phyloP scores from a whole-genome alignment of 805 yeast genomes.

The Candida maris region DNA sequence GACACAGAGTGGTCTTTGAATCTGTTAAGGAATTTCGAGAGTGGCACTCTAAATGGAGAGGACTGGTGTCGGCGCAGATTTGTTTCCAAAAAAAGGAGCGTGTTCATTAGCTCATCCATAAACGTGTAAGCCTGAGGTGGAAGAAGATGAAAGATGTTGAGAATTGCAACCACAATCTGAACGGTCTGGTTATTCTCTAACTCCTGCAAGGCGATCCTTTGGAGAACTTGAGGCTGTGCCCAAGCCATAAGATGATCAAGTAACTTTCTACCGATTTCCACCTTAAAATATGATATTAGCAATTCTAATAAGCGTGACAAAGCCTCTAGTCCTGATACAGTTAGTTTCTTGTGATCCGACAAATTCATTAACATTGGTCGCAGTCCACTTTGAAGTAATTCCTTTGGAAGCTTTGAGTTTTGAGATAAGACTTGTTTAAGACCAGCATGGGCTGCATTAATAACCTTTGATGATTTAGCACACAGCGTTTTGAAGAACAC shows the following conservation, averaged over 20 bases:
- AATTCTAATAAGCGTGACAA: slow-evolving; percentile 81
- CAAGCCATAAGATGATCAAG: slow-evolving; percentile 93
- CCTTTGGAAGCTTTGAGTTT: slow-evolving; percentile 88
- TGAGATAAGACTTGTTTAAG: slow-evolving; percentile 78
- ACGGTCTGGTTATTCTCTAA: slow-evolving; percentile 78
- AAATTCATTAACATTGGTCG: slow-evolving; percentile 94
- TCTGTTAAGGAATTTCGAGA: slow-evolving; percentile 79
- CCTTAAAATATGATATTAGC: slow-evolving; percentile 88
- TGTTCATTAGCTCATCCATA: slow-evolving; percentile 78
- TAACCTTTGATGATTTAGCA: slow-evolving; percentile 78
- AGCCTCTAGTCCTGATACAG: slow-evolving; percentile 88
- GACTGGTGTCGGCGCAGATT: slow-evolving; percentile 77
- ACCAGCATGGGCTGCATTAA: slow-evolving; percentile 91
- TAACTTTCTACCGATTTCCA: slow-evolving; percentile 90
- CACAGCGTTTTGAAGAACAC: slow-evolving; percentile 93
- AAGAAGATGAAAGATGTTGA: slow-evolving; percentile 84
- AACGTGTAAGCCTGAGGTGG: slow-evolving; percentile 92
- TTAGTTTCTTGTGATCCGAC: slow-evolving; percentile 87
- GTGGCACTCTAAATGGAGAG: slow-evolving; percentile 90
- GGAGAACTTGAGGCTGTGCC: slow-evolving; percentile 81
- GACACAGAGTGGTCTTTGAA: slow-evolving; percentile 72
- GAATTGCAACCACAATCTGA: slow-evolving; percentile 81
- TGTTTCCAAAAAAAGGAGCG: slow-evolving; percentile 74
- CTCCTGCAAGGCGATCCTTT: slow-evolving; percentile 75
- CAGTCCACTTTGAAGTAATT: slow-evolving; percentile 87